Evolutionary conservation across 2,329 filamentous ascomycete species (phyloP).

Genomic region (Penicillium occitanis): DNA sequence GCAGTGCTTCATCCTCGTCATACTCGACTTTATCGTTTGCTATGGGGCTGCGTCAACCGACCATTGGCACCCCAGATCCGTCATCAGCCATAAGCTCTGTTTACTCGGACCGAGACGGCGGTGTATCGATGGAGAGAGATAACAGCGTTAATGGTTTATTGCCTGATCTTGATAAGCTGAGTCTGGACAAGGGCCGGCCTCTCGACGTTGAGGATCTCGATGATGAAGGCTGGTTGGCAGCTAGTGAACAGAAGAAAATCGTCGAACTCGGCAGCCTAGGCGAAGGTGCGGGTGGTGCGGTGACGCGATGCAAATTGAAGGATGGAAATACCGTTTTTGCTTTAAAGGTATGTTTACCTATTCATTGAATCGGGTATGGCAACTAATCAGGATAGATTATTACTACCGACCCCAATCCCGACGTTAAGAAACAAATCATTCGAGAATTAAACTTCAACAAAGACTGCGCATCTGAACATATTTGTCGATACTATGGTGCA

Average conservation of each 20-base stretch:
- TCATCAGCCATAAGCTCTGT: slow-evolving; percentile 82
- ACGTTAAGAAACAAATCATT: slow-evolving; percentile 97
- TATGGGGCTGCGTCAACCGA: slow-evolving; percentile 63
- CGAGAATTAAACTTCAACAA: slow-evolving; percentile 98
- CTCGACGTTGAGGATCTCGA: slow-evolving; percentile 93
- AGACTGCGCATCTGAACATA: slow-evolving; percentile 91
- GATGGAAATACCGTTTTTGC: slow-evolving; percentile 94
- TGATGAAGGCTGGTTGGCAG: slow-evolving; percentile 91
- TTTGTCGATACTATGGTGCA: slow-evolving; percentile 95
- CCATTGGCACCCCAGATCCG: slow-evolving; percentile 72
- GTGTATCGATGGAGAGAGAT: slow-evolving; percentile 76
- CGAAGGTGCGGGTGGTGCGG: slow-evolving; percentile 92
- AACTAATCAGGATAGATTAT: slow-evolving; percentile 67
- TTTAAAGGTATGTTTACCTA: slow-evolving; percentile 68
- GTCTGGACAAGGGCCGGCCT: slow-evolving; percentile 75
- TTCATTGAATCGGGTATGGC: not conserved
- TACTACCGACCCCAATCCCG: slow-evolving; percentile 94
- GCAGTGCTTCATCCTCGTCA: slow-evolving; percentile 81
- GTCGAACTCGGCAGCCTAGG: slow-evolving; percentile 85
- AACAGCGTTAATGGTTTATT: slow-evolving; percentile 75
- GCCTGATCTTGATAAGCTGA: slow-evolving; percentile 75
- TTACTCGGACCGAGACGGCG: slow-evolving; percentile 56
- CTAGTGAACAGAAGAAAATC: slow-evolving; percentile 84
- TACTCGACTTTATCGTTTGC: slow-evolving; percentile 82
- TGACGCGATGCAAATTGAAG: slow-evolving; percentile 85